Conservation (phyloP, 2,329 filamentous ascomycete genomes). For the Chrysoporthe austroafricana region DNA sequence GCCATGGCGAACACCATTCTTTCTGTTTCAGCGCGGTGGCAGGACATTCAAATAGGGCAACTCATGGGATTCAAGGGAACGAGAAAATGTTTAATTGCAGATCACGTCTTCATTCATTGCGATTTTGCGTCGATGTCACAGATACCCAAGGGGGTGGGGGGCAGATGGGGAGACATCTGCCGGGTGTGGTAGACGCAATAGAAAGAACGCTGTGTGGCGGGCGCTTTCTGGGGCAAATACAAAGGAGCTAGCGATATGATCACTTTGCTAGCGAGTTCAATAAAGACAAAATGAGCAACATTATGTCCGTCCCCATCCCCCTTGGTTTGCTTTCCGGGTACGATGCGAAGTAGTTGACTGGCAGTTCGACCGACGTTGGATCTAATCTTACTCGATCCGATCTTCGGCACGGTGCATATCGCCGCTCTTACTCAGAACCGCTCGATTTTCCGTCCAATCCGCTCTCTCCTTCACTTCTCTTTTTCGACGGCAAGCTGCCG, state of each 20-base stretch:
- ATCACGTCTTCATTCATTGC: slow-evolving; percentile 17
- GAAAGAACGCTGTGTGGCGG: neutral
- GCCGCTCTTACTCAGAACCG: too few relatives aligned
- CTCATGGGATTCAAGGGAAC: neutral
- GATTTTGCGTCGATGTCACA: slow-evolving; percentile 4
- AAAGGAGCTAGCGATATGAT: neutral
- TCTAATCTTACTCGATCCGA: too few relatives aligned
- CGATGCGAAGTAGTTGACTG: too few relatives aligned
- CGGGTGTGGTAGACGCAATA: neutral
- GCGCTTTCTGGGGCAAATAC: neutral
- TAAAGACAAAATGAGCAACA: neutral
- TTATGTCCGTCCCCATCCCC: too few relatives aligned
- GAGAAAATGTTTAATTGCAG: slow-evolving; percentile 2
- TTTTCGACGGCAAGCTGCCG: too few relatives aligned
- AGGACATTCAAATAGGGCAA: slow-evolving; percentile 6
- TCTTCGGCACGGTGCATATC: too few relatives aligned
- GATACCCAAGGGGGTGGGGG: neutral
- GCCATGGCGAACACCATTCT: neutral
- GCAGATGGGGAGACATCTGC: neutral
- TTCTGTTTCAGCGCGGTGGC: slow-evolving; percentile 8
- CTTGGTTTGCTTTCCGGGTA: too few relatives aligned
- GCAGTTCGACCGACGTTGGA: too few relatives aligned
- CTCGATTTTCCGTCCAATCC: too few relatives aligned
- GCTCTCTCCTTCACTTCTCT: too few relatives aligned
- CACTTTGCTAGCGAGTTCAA: neutral